Base-by-base conservation (phyloP, 495 filamentous ascomycete species). In the Penicillium salamii region DNA sequence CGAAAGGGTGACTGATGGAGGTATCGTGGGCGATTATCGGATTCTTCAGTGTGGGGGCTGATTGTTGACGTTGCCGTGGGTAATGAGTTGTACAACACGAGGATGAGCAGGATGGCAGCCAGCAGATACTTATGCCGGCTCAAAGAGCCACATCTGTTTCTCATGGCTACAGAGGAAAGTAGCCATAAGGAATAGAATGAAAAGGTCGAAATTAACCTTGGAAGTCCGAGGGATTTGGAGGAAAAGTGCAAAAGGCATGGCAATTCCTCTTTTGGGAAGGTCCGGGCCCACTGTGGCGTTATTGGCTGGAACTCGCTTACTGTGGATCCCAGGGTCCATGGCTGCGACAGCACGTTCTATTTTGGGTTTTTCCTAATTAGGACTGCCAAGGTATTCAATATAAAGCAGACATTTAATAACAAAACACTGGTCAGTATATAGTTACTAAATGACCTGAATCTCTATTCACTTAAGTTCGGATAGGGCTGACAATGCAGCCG, bases 1-100 rank as follows among this genome's bases (percentile, higher is more conserved):
- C 70, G 67, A 38, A 65, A 72, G 2, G 46, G 12, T 14, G 70
- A 72, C 13, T 42, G 57, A 26, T 68, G 58, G 1, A 71, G 56
- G 32, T 60, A 71, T 12, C 49, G 59, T 0, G 68, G 66, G 17
- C 41, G 42, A 18, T 59, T 48, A 3, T 19, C 23, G 7, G 21
- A 14, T 12, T 63, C 53, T 14, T 14, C 24, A 5, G 7, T 14
- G 23, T 5, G 42, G 40, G 41, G 34, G 7, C 47, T 40, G 15
- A 48, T 18, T n/a, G 37, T 34, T 15, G 28, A 33, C 9, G 34
- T 54, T 31, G 47, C 4, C 7, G 40, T 11, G 6, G 52, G 47
- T 19, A 55, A 31, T 42, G 28, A 33, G 18, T 35, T 45, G 37
- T 47, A 41, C 8, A 61, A n/a, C n/a, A 46, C 13, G 9, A 49